Evolutionary conservation across 495 filamentous ascomycete genomes (phyloP).

Genomic region (Pyrenula massariospora): DNA sequence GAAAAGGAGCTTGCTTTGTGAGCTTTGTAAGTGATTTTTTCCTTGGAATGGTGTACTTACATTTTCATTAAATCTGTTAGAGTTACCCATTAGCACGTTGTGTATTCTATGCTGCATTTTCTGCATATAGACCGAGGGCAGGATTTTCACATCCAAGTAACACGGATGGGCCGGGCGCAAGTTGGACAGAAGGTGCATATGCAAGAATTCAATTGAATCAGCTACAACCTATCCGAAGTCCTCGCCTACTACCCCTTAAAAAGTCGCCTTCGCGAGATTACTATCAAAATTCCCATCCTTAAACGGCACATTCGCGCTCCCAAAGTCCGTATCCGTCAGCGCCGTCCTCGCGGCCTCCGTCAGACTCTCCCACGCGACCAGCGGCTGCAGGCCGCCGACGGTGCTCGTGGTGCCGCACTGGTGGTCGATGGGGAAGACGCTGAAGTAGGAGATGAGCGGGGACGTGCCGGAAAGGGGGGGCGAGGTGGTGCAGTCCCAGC

Average conservation of each 20-base stretch:
- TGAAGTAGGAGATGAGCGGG: constrained; percentile 35
- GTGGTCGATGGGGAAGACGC: constrained; percentile 35
- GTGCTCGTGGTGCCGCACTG: constrained; percentile 27
- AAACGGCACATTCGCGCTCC: constrained; percentile 30
- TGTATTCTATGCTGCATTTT: too few relatives aligned
- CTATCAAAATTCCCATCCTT: constrained; percentile 25
- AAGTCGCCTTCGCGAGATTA: constrained; percentile 25
- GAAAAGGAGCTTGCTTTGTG: too few relatives aligned
- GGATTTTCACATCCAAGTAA: too few relatives aligned
- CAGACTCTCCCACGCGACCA: constrained; percentile 44
- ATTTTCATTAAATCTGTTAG: too few relatives aligned
- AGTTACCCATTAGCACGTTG: too few relatives aligned
- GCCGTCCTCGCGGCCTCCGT: constrained; percentile 22
- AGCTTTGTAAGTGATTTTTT: too few relatives aligned
- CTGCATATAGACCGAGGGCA: too few relatives aligned
- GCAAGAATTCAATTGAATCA: too few relatives aligned
- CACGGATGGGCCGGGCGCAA: too few relatives aligned
- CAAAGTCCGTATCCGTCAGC: constrained; percentile 30
- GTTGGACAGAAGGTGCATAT: too few relatives aligned
- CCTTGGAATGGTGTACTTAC: too few relatives aligned
- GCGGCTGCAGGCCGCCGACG: constrained; percentile 36
- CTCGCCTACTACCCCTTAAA: constrained; percentile 15
- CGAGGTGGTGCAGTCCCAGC: constrained; percentile 33
- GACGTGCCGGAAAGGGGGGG: constrained; percentile 24
- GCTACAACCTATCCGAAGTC: too few relatives aligned